Base-by-base conservation (phyloP, 2,329 filamentous ascomycete genomes). In the Calonectria pauciramosa region DNA sequence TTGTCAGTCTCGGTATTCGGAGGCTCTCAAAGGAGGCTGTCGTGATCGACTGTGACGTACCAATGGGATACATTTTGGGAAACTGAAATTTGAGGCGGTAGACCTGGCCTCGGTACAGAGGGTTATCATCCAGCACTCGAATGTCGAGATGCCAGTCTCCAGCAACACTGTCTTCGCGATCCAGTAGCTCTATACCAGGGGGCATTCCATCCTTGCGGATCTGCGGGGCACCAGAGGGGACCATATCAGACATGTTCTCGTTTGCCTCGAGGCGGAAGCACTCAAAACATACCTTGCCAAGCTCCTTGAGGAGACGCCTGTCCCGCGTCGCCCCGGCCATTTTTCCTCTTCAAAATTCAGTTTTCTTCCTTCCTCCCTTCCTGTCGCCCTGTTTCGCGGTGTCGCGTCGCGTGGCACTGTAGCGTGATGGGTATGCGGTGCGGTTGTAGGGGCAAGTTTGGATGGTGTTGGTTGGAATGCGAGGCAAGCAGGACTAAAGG, bases 31-130 rank as follows among this genome's bases (percentile, higher is more conserved):
- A 51, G 18, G 41, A n/a, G 44, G 10, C 11, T 36, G 14, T 41
- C 30, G 16, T 41, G 13, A 41, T 41, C 16, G 34, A 41, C 26
- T 20, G 52, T 18, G n/a, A 77, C 85, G 76, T 90, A 96, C 95
- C 96, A 81, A 99, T 99, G 20, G 97, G 97, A 83, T 99, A 99
- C 79, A 91, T 92, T 38, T 90, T 89, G 75, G 92, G 92, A 85
- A 99, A 99, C 64, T 90, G 93, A 85, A 99, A 98, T 83, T 95
- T 96, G 69, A 99, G 88, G 28, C 96, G 91, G 86, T 95, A 99
- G 30, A 88, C 93, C 83, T 99, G 90, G 83, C 92, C 90, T 67
- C 91, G 86, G 86, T 99, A 99, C 63, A 99, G 87, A 2, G 96
- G 96, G 82, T 99, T 99, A 73, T 91, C 87, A 85, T 99, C 97